Conservation (phyloP, 78 protist species). For the Polysphondylium violaceum region DNA sequence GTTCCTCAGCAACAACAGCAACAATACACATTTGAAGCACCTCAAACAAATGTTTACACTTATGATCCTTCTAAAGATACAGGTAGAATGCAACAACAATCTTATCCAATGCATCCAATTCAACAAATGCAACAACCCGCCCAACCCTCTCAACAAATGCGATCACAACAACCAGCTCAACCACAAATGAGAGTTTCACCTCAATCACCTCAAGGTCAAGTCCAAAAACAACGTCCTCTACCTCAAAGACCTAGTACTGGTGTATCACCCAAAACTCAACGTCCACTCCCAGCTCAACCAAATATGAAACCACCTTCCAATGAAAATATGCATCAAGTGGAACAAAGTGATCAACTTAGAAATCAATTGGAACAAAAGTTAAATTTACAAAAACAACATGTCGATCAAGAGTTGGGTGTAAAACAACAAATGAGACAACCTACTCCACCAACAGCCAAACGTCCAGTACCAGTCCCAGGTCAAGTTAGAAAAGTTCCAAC, state of each 20-base stretch:
- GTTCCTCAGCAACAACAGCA: conserved; percentile 8
- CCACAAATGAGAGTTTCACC: not conserved
- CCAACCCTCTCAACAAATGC: not conserved
- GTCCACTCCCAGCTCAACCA: too few relatives aligned
- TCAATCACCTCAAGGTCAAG: too few relatives aligned
- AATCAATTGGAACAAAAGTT: too few relatives aligned
- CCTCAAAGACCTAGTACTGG: conserved; percentile 3
- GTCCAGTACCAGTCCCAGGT: not conserved
- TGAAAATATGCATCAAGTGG: too few relatives aligned
- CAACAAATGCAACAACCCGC: conserved; percentile 15
- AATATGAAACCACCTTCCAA: too few relatives aligned
- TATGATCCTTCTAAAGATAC: not conserved
- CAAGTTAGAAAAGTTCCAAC: not conserved
- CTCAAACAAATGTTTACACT: not conserved
- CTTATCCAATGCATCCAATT: not conserved
- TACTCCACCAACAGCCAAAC: not conserved
- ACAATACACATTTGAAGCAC: not conserved
- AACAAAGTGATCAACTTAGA: too few relatives aligned
- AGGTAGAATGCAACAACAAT: too few relatives aligned
- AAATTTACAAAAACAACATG: not conserved
- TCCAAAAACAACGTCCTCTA: conserved; percentile 11
- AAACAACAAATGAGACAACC: conserved; percentile 8
- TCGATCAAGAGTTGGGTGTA: conserved; percentile 18
- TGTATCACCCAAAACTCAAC: too few relatives aligned
- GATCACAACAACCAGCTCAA: not conserved